Base-by-base conservation (phyloP, 768 basidiomycete species). In the Leccinum imitatum region DNA sequence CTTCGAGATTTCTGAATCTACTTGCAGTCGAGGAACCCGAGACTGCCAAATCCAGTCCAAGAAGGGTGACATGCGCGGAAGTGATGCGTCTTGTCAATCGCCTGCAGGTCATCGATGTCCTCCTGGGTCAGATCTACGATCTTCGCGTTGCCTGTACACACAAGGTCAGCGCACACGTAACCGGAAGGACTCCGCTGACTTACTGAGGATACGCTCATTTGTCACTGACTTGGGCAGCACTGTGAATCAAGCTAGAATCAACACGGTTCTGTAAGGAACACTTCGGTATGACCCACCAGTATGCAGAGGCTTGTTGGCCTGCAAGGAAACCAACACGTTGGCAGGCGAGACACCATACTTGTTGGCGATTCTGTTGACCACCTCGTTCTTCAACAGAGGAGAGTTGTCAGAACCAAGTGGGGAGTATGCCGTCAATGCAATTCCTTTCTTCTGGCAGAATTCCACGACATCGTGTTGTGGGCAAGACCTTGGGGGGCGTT, bases 181-280 rank as follows among this genome's bases (percentile, higher is more conserved):
- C 19, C 7, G 25, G 11, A 35, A 10, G 35, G 19, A 5, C 30
- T 8, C 48, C 7, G 25, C 44, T 31, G 13, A 73, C 80, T 58
- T 59, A 83, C 82, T 68, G 41, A 79, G 73, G 67, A 92, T 87
- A 21, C 91, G 86, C 56, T 79, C 72, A 57, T 82, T 78, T 6
- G 86, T 91, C 46, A 93, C 91, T 5, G 87, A 90, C 77, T 93
- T 93, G 23, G 90, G 80, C 41, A 93, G 77, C 27, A 90, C 90
- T 78, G 50, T 21, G 54, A 33, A 52, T 30, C 6, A 4, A 53
- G 21, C 1, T 62, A 60, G 23, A 51, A 41, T 73, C 61, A 56
- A 56, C 61, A 6, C 67, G 14, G 61, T 58, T 37, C 17, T 9
- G 50, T 33, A n/a, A 50, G 30, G 11, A 48, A n/a, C 33, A 50